These are phyloP conservation scores for Modicella reniformis DNA, from an alignment of 371 early-diverging fungal genomes.

Conservation along the genomic window DNA sequence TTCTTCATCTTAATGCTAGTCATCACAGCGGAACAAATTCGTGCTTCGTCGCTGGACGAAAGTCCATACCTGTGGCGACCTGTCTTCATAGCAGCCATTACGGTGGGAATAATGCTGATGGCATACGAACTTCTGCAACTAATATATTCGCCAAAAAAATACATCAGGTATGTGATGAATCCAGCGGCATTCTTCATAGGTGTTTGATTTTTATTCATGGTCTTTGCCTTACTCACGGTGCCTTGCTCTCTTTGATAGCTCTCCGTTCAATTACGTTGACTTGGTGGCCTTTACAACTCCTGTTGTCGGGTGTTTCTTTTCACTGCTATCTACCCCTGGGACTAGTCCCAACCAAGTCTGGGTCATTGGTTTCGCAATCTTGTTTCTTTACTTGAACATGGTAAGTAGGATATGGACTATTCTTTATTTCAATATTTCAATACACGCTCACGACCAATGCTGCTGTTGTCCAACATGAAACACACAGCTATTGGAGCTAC, in stretches of 20 bases:
- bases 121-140: background rate
- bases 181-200: too few species aligned
- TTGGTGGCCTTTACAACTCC: slow-evolving; percentile 26
- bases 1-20: background rate
- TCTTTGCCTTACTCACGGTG: background rate
- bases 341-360: slow-evolving; percentile 34
- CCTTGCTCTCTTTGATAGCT: slow-evolving; percentile 14
- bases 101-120: background rate
- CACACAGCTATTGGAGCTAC: slow-evolving; percentile 41
- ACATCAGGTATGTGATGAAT: background rate
- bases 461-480: background rate
- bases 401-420: slow-evolving; percentile 21
- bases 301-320: slow-evolving; percentile 29
- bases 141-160: background rate
- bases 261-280: slow-evolving; percentile 48
- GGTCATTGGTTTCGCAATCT: slow-evolving; percentile 44
- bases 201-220: background rate
- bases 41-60: background rate
- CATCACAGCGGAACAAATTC: background rate
- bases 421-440: background rate
- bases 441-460: background rate
- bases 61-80: background rate
- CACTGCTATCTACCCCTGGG: slow-evolving; percentile 1
- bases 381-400: slow-evolving; percentile 42
- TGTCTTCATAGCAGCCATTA: background rate